A percentile compares a stretch with the other conserved stretches of the same genome.
Evolutionary conservation across 768 basidiomycete genomes (phyloP).

Genomic region (Melanogaster broomeanus): DNA sequence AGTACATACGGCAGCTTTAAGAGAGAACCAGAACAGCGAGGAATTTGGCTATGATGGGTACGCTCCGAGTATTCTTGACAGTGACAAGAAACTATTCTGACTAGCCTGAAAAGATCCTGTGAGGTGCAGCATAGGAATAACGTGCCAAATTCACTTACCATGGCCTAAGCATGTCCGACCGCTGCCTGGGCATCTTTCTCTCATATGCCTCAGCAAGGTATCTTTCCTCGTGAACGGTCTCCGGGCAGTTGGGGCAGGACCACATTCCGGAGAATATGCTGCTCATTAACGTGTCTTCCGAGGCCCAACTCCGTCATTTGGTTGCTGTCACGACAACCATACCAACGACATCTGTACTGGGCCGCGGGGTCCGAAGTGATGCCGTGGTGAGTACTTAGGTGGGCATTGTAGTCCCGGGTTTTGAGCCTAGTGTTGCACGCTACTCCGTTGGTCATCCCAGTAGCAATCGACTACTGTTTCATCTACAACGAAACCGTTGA

Average conservation of each 20-base stretch:
- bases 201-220: background rate
- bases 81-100: too few relatives aligned
- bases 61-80: too few relatives aligned
- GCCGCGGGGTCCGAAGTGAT: background rate
- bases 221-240: constrained; percentile 5
- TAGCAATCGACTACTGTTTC: background rate
- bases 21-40: too few relatives aligned
- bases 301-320: constrained; percentile 11
- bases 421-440: background rate
- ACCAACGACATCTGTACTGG: constrained; percentile 10
- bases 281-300: constrained; percentile 9
- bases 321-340: background rate
- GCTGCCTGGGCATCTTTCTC: background rate
- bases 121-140: too few relatives aligned
- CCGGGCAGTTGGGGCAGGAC: constrained; percentile 3
- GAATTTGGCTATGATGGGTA: too few relatives aligned
- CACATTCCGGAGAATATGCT: constrained; percentile 13
- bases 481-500: constrained; percentile 4
- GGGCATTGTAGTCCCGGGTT: background rate
- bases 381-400: constrained; percentile 5
- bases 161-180: background rate
- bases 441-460: background rate
- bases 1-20: too few relatives aligned
- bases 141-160: background rate
- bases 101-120: too few relatives aligned